Conservation (phyloP, 2,329 filamentous ascomycete genomes). For the Pseudogymnoascus sp. region DNA sequence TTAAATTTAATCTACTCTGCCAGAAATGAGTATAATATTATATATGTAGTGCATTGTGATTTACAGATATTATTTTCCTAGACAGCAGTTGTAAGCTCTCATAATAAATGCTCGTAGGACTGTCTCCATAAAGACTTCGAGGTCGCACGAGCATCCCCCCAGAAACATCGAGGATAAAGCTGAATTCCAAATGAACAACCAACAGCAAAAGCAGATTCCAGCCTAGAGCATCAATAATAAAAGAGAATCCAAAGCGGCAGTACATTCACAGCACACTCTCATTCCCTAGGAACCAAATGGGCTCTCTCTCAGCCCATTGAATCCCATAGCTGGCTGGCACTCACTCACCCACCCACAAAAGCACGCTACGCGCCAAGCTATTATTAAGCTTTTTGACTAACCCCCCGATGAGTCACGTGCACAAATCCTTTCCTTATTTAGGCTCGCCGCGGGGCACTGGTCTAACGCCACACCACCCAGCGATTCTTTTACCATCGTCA, state of each 20-base stretch:
- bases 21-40: not conserved
- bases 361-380: too few species aligned
- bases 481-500: constrained; percentile 11
- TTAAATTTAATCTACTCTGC: too few species aligned
- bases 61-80: not conserved
- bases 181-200: not conserved
- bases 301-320: too few species aligned
- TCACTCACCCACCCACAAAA: too few species aligned
- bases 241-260: not conserved
- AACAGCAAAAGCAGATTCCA: not conserved
- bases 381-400: constrained; percentile 7
- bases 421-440: not conserved
- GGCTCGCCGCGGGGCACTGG: not conserved
- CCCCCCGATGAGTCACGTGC: not conserved
- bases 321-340: too few species aligned
- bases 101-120: not conserved
- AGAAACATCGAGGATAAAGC: not conserved
- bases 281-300: not conserved
- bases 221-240: not conserved
- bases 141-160: not conserved
- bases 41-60: not conserved
- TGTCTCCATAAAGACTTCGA: too few species aligned
- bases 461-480: not conserved
- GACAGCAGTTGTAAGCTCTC: not conserved
- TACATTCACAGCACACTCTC: not conserved